Percentiles rank a stretch among this genome's conserved stretches.
Conservation (phyloP, 2,329 filamentous ascomycete species). For the Dothistroma septosporum region DNA sequence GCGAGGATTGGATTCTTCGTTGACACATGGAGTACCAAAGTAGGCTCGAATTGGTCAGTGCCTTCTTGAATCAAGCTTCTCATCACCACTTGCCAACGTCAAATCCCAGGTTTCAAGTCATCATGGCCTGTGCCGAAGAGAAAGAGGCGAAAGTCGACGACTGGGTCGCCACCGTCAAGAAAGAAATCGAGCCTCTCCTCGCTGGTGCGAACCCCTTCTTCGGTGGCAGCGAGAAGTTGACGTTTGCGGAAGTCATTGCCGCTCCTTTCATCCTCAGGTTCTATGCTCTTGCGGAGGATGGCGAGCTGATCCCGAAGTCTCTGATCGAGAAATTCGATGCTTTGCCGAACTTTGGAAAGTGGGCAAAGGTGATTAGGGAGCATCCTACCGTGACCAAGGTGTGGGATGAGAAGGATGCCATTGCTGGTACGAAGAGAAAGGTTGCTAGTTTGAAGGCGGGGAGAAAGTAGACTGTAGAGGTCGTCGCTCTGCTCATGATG, state of each 20-base stretch:
- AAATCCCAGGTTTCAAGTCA: constrained; percentile 33
- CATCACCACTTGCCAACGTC: background rate
- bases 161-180: constrained; percentile 55
- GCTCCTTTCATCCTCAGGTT: constrained; percentile 65
- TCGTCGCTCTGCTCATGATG: too few species aligned
- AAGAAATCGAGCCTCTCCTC: constrained; percentile 71
- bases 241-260: constrained; percentile 67
- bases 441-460: constrained; percentile 34
- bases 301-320: constrained; percentile 50
- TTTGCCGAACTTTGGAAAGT: constrained; percentile 52
- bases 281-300: constrained; percentile 52
- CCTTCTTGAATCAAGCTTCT: background rate
- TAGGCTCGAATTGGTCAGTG: constrained; percentile 34
- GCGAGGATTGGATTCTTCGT: constrained; percentile 69
- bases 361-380: constrained; percentile 27
- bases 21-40: constrained; percentile 64
- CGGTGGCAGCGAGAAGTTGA: constrained; percentile 51
- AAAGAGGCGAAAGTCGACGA: constrained; percentile 48
- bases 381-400: constrained; percentile 61
- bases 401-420: constrained; percentile 48
- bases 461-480: constrained; percentile 15
- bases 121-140: constrained; percentile 49
- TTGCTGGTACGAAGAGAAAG: constrained; percentile 43
- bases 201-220: constrained; percentile 44
- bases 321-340: constrained; percentile 48